Evolutionary conservation across 2,329 filamentous ascomycete species (phyloP), one percentile per base, ranked within the genome.

Genomic region (Kalmusia sp.): DNA sequence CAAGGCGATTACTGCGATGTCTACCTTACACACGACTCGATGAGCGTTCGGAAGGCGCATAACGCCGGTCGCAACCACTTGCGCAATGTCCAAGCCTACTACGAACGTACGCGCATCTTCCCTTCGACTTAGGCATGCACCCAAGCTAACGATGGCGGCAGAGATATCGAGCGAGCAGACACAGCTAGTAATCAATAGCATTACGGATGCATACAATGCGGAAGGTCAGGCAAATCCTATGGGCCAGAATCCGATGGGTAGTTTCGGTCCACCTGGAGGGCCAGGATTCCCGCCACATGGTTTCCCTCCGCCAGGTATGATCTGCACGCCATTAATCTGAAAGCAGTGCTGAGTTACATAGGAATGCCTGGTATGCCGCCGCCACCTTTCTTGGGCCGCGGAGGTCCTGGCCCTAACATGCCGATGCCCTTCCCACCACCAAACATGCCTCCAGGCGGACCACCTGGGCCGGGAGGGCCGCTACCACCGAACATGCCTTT

Each of bases 91-190:
- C 89, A 97, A 67, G 93, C 97, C 74, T 99, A 99, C 80, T 99
- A 99, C 77, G 93, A 98, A 80, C 92, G 90, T 93, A 78, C 54
- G 82, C 74, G 14, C 15, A 30, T 15, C 39, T 15, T 24, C 3
- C n/a, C 37, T 21, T 30, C 31, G 22, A 27, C 39, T 28, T 6
- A 14, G 14, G 25, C n/a, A n/a, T 6, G 25, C 5, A 34, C 24
- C 11, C 33, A 22, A 21, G 21, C 45, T 54, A 45, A 57, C 28
- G 35, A 11, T 11, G 17, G 30, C 30, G 21, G 30, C 30, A 93
- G 91, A 98, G 80, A 98, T 99, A 75, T 95, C 93, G 41, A 93
- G 97, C 77, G 95, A 98, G 79, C 96, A 98, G 80, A 93, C 95
- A 54, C 95, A 99, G 78, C 95, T 90, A 44, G 95, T 99, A 66